Percentiles rank a stretch among this genome's conserved stretches.
These are phyloP conservation scores for Zostera marina DNA, from an alignment of 116 monocot genomes.

Conservation along the genomic window DNA sequence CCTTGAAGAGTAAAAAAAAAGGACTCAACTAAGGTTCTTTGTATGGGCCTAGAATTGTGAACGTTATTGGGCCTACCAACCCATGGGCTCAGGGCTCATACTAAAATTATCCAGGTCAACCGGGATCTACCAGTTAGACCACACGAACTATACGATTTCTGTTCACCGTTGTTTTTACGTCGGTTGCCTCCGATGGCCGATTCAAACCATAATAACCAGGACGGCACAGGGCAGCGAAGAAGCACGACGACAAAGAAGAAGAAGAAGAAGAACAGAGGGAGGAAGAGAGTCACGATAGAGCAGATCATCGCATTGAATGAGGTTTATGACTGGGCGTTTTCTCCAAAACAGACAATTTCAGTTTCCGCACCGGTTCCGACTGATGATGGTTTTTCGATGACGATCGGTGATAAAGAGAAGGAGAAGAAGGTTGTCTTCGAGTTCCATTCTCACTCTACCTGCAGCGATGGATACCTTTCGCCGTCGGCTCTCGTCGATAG, in stretches of 20 bases:
- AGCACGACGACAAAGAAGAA: slow-evolving; percentile 18
- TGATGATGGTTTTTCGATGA: not conserved
- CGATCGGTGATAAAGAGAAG: not conserved
- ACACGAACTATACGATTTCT: no score
- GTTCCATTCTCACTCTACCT: slow-evolving; percentile 67
- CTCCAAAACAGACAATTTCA: not conserved
- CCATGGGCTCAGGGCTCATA: no score
- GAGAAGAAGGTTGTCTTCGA: slow-evolving; percentile 50
- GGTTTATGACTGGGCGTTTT: slow-evolving; percentile 42
- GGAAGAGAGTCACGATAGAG: slow-evolving; percentile 30
- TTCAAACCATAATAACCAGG: not conserved
- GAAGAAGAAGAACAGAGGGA: slow-evolving; percentile 27
- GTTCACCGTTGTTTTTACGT: no score
- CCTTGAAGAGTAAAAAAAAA: no score
- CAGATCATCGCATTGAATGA: slow-evolving; percentile 26
- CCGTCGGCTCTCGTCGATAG: slow-evolving; percentile 69
- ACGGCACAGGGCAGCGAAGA: not conserved
- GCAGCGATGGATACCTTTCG: slow-evolving; percentile 80
- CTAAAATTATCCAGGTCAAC: no score
- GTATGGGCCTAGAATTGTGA: no score
- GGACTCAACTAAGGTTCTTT: no score
- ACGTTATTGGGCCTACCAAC: no score
- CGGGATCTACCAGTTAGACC: no score
- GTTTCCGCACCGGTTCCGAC: not conserved
- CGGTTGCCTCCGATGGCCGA: not conserved